Conservation (phyloP, 2,329 filamentous ascomycete species). For the Xylaria sp. region DNA sequence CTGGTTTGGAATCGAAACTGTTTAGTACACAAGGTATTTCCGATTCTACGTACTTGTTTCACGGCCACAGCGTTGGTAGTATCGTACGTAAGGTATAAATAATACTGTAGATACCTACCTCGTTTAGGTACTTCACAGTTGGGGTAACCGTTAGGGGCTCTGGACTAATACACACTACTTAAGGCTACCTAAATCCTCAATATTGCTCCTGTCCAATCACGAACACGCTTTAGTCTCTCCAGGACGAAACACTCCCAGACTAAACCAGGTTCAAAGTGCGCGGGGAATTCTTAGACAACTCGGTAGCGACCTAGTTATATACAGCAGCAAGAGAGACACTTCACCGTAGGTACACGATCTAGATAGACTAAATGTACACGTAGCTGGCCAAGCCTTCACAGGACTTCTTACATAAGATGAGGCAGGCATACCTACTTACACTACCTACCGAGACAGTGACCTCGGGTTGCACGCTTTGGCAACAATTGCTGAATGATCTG, state of each 20-base stretch:
- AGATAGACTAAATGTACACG: background rate
- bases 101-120: background rate
- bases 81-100: background rate
- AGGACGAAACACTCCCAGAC: constrained; percentile 17
- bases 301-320: constrained; percentile 19
- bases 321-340: background rate
- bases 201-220: constrained; percentile 25
- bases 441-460: background rate
- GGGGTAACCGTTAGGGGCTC: constrained; percentile 8
- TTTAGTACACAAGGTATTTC: background rate
- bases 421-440: background rate
- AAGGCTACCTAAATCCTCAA: background rate
- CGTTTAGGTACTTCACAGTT: background rate
- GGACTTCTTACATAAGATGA: constrained; percentile 31
- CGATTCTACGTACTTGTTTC: background rate
- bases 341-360: constrained; percentile 9
- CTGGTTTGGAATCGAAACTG: constrained; percentile 19
- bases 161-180: background rate
- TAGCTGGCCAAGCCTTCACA: constrained; percentile 15
- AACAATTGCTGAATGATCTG: constrained; percentile 1
- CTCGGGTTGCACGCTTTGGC: background rate
- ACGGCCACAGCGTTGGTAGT: background rate
- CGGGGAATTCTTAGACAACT: constrained; percentile 30
- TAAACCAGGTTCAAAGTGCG: constrained; percentile 32
- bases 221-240: constrained; percentile 2